phyloP scores from a whole-genome alignment of 768 basidiomycete species.

The Pleurotus pulmonarius region DNA sequence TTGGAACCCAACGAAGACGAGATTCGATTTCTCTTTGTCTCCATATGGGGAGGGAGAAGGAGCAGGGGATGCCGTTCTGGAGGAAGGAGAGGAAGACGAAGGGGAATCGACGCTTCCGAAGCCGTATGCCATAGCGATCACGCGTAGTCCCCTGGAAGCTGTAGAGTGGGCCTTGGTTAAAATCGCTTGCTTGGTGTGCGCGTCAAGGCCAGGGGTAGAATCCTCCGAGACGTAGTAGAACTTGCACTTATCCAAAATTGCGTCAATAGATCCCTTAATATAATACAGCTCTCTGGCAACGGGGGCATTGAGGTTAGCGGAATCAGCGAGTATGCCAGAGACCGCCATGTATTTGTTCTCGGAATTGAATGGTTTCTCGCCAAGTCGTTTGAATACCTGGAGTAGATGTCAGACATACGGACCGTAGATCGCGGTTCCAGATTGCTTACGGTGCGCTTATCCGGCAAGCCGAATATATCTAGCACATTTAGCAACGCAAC shows the following conservation, averaged over 20 bases:
- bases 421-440: not conserved
- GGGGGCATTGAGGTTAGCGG: slow-evolving; percentile 18
- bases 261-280: slow-evolving; percentile 90
- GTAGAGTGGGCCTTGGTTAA: slow-evolving; percentile 65
- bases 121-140: slow-evolving; percentile 91
- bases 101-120: slow-evolving; percentile 38
- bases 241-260: slow-evolving; percentile 79
- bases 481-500: slow-evolving; percentile 86
- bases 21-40: slow-evolving; percentile 40
- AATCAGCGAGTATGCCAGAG: slow-evolving; percentile 60
- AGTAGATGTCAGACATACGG: not conserved
- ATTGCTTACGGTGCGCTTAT: slow-evolving; percentile 63
- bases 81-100: slow-evolving; percentile 16
- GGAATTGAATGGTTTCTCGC: slow-evolving; percentile 88
- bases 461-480: slow-evolving; percentile 58
- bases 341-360: slow-evolving; percentile 94
- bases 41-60: slow-evolving; percentile 4
- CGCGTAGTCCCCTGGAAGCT: slow-evolving; percentile 75
- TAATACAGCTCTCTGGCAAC: slow-evolving; percentile 73
- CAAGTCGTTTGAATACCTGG: slow-evolving; percentile 66
- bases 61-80: slow-evolving; percentile 23
- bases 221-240: slow-evolving; percentile 88
- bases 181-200: slow-evolving; percentile 64
- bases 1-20: slow-evolving; percentile 90
- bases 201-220: slow-evolving; percentile 80